Percentiles rank a stretch among this genome's conserved stretches.
Conservation (phyloP, 2,329 filamentous ascomycete genomes). For the Aureobasidium sp. region DNA sequence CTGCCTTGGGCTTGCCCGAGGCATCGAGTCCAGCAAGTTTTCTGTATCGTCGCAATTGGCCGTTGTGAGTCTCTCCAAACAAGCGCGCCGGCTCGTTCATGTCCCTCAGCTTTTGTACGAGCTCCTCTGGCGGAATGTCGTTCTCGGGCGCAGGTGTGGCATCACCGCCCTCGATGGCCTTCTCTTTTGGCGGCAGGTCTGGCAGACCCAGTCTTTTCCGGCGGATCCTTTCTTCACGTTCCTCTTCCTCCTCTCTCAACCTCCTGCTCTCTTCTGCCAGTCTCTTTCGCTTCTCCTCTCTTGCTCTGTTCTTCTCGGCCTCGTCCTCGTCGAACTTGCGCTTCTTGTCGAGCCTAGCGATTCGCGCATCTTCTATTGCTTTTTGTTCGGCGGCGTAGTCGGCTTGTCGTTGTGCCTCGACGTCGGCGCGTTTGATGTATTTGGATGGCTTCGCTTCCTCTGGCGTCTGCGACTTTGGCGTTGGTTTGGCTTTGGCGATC, state of each 20-base stretch:
- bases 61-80: slow-evolving; percentile 72
- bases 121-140: slow-evolving; percentile 62
- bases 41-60: slow-evolving; percentile 61
- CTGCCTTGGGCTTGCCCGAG: slow-evolving; percentile 15
- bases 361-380: slow-evolving; percentile 60
- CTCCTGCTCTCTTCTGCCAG: slow-evolving; percentile 72
- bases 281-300: slow-evolving; percentile 72
- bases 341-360: slow-evolving; percentile 63
- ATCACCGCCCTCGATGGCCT: slow-evolving; percentile 33
- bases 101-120: slow-evolving; percentile 58
- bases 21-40: slow-evolving; percentile 37
- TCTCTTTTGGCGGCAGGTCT: slow-evolving; percentile 51
- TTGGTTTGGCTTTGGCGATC: slow-evolving; percentile 69
- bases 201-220: slow-evolving; percentile 73
- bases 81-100: slow-evolving; percentile 64
- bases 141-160: slow-evolving; percentile 22
- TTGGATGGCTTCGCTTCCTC: slow-evolving; percentile 48
- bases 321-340: slow-evolving; percentile 85
- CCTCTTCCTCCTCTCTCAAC: slow-evolving; percentile 62
- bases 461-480: slow-evolving; percentile 27
- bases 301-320: slow-evolving; percentile 54
- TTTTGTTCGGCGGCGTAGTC: slow-evolving; percentile 77
- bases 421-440: slow-evolving; percentile 74
- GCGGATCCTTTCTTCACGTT: slow-evolving; percentile 60
- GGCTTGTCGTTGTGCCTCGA: slow-evolving; percentile 72